Percentiles rank a stretch among this genome's conserved stretches.
These are phyloP conservation scores for Xanthoconium purpureum DNA, from an alignment of 768 basidiomycete genomes.

Conservation along the genomic window DNA sequence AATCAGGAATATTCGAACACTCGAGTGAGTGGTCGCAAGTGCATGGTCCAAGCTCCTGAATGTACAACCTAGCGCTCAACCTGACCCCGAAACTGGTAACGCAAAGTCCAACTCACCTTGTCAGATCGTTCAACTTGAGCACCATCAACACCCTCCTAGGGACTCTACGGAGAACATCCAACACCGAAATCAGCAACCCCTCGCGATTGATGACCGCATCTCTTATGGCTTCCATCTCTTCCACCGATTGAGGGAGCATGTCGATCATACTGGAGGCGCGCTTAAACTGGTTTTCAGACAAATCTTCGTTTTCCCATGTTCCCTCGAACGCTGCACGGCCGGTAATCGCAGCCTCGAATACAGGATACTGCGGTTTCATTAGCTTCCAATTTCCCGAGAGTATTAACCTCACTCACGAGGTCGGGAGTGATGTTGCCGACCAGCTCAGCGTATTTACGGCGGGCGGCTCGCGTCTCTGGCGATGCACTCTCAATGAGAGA, in stretches of 20 bases:
- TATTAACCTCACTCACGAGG: slow-evolving; percentile 49
- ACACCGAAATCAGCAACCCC: slow-evolving; percentile 79
- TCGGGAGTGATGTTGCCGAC: slow-evolving; percentile 91
- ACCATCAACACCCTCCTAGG: slow-evolving; percentile 84
- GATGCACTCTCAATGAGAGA: slow-evolving; percentile 77
- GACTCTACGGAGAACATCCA: slow-evolving; percentile 82
- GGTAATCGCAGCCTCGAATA: slow-evolving; percentile 94
- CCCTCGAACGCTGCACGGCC: slow-evolving; percentile 73
- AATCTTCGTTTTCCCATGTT: slow-evolving; percentile 43
- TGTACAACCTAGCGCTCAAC: neutral
- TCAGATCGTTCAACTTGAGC: slow-evolving; percentile 82
- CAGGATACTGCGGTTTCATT: slow-evolving; percentile 62
- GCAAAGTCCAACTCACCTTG: slow-evolving; percentile 44
- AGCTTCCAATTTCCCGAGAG: neutral
- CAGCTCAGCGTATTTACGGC: slow-evolving; percentile 83
- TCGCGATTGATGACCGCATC: slow-evolving; percentile 80
- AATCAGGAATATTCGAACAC: slow-evolving; percentile 86
- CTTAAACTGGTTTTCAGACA: slow-evolving; percentile 36
- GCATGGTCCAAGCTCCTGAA: slow-evolving; percentile 76
- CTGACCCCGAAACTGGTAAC: neutral
- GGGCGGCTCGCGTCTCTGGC: slow-evolving; percentile 56
- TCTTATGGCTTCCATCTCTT: slow-evolving; percentile 79
- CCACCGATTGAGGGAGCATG: slow-evolving; percentile 63
- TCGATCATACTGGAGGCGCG: slow-evolving; percentile 80
- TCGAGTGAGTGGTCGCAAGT: slow-evolving; percentile 83